Evolutionary conservation across 2,329 filamentous ascomycete genomes (phyloP).

Genomic region (Aspergillus texensis): DNA sequence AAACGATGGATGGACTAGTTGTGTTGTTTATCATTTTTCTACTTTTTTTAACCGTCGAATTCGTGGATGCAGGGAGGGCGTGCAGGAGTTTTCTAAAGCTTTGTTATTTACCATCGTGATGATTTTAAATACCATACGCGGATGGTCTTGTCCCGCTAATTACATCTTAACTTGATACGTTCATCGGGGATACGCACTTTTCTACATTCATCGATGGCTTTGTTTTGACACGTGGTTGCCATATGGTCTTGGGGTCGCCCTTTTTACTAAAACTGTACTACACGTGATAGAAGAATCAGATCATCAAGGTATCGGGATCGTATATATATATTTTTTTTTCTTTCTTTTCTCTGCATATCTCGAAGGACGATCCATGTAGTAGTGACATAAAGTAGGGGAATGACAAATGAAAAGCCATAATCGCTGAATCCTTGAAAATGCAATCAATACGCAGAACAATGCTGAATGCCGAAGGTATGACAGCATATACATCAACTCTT

Average conservation of each 20-base stretch:
- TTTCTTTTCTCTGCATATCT: conserved; percentile 2
- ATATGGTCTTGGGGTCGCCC: conserved; percentile 2
- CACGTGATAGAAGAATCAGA: neutral
- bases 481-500: conserved; percentile 80
- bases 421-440: conserved; percentile 28
- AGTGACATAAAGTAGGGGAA: conserved; percentile 6
- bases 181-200: neutral
- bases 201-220: neutral
- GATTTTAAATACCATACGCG: conserved; percentile 1
- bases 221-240: conserved; percentile 5
- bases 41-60: neutral
- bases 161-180: neutral
- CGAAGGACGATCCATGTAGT: neutral
- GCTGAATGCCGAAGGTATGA: conserved; percentile 53
- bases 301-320: neutral
- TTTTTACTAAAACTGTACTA: neutral
- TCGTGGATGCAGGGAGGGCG: neutral
- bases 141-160: neutral
- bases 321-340: neutral
- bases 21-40: neutral
- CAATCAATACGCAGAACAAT: conserved; percentile 20
- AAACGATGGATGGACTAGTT: neutral
- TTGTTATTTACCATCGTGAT: conserved; percentile 4
- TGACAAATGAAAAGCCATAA: conserved; percentile 15
- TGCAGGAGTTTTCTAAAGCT: conserved; percentile 1